Base-by-base conservation (phyloP, 1,139 yeast species). In the Yamadazyma diospyri region DNA sequence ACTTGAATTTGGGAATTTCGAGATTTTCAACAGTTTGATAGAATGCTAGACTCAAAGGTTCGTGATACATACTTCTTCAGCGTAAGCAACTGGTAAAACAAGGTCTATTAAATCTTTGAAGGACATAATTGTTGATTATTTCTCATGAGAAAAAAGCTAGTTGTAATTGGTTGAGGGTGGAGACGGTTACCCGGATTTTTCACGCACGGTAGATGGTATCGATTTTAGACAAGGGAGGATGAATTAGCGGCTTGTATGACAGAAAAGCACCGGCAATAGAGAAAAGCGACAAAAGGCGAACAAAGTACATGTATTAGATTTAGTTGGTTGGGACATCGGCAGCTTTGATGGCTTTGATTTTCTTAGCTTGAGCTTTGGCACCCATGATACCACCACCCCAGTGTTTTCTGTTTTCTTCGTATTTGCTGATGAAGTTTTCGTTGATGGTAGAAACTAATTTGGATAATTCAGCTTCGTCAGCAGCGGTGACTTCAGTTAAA, bases 301-400 rank as follows among this genome's bases (percentile, higher is more conserved):
- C n/a, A n/a, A 23, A 23, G 14, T 12, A 23, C 25, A 23, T 21
- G 23, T 21, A 23, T 23, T 23, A 23, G 25, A 23, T 23, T 23
- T n/a, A n/a, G 22, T 30, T 30, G 21, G 42, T 28, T 27, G 52
- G 51, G 34, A 40, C 56, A 31, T 65, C 73, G 41, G 61, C 54
- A 34, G 54, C 49, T 59, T 65, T 69, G 32, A 68, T 70, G 47
- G 51, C 67, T 64, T 69, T 67, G 36, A 64, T 69, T 36, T 51
- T 64, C 74, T 81, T 84, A 57, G 78, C 92, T 57, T 74, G 76
- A 58, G 97, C 86, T 78, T 89, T 89, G 56, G 85, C 74, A 68
- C 97, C 97, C 78, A 92, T 76, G 69, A 85, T 64, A 80, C 97
- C 97, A 78, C 98, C 97, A 80, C 97, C 97, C 97, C 97, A 89